Base-by-base conservation (phyloP, 257 asterid genomes). In the Coffea canephora region DNA sequence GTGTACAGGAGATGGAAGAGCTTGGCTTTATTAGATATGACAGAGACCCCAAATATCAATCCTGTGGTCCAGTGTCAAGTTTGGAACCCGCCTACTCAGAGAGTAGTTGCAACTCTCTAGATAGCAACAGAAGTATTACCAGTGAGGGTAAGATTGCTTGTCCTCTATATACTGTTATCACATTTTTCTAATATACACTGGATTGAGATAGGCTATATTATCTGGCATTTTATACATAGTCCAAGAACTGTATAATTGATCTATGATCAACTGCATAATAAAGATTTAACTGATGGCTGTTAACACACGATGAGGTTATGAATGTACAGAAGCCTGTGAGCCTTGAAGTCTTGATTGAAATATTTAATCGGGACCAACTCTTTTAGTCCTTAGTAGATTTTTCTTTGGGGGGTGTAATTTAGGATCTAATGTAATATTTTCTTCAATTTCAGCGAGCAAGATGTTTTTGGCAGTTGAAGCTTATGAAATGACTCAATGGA, bases 41-140 rank as follows among this genome's bases (percentile, higher is more conserved):
- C 79, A 88, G 86, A 74, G 85, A 83, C 54, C 79, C 78, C 75
- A 80, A 78, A 82, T 79, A 78, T 43, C 87, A 68, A n/a, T 87
- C 88, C 78, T 80, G 87, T 70, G 79, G 83, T 73, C 87, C 89
- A 77, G 85, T 82, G 71, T 79, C 97, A 57, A 89, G 87, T 82
- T 85, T 69, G 75, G 86, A 84, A 78, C 95, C 95, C 83, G 87
- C 95, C 66, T 80, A 83, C 71, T 92, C 95, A 31, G 96, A 86
- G 46, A 85, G 84, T 75, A 90, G 94, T 83, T 88, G 86, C 82
- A 88, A 81, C 84, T 87, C 97, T 50, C 81, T 86, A 61, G 93
- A 89, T 69, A 85, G 87, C 80, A 87, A 82, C 82, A 85, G 82
- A 85, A 88, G 87, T 80, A 83, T 85, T 78, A 77, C 80, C 74